Evolutionary conservation across 768 basidiomycete genomes (phyloP).

Genomic region (Suillus fuscotomentosus): DNA sequence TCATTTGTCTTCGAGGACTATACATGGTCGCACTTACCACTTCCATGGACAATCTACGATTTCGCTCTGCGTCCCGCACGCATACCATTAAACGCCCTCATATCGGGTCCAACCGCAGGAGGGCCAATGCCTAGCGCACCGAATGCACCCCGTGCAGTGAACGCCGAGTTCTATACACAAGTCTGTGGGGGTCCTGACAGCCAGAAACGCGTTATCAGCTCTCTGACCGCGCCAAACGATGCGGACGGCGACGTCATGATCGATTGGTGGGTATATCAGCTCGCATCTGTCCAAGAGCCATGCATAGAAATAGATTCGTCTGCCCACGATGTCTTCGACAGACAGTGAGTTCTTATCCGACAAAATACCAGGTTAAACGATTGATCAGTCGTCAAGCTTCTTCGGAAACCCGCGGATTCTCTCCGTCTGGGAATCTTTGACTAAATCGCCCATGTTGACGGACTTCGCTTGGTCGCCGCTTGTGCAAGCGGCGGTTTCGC

Average conservation of each 20-base stretch:
- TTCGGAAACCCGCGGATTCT: constrained; percentile 44
- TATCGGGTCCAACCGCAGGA: constrained; percentile 56
- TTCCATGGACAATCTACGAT: constrained; percentile 55
- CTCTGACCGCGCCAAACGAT: constrained; percentile 33
- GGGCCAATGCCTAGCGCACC: constrained; percentile 33
- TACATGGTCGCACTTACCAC: constrained; percentile 53
- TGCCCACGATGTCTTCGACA: constrained; percentile 44
- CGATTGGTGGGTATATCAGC: constrained; percentile 46
- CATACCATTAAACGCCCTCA: constrained; percentile 58
- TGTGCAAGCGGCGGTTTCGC: constrained; percentile 47
- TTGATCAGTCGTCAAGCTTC: constrained; percentile 31
- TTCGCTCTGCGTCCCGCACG: constrained; percentile 49
- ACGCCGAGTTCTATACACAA: constrained; percentile 45
- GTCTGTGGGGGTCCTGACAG: constrained; percentile 41
- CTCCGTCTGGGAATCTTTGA: constrained; percentile 42
- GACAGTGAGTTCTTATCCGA: constrained; percentile 35
- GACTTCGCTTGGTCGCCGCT: constrained; percentile 56
- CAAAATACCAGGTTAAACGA: not conserved
- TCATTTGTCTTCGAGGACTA: constrained; percentile 66
- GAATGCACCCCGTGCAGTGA: constrained; percentile 38
- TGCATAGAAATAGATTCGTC: constrained; percentile 47
- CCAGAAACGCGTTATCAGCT: constrained; percentile 32
- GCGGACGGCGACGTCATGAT: constrained; percentile 43
- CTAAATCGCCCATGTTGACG: constrained; percentile 46
- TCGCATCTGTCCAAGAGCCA: constrained; percentile 34